These are phyloP conservation scores for Hypoxylon sp. DNA, from an alignment of 2,329 filamentous ascomycete species.

Conservation along the genomic window DNA sequence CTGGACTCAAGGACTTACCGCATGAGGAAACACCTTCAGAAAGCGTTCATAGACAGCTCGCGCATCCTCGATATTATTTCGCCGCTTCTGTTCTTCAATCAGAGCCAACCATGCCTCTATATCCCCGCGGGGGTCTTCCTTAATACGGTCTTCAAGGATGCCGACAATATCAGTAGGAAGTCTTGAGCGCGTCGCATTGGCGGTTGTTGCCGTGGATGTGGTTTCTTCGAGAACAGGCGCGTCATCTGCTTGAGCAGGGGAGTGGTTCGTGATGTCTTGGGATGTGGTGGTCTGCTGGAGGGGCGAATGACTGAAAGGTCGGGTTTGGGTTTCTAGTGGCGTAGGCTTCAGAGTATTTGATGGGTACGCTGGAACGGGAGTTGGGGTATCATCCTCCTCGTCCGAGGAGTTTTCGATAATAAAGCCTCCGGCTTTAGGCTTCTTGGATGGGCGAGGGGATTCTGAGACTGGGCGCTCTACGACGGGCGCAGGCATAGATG, in stretches of 20 bases:
- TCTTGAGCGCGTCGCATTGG: slow-evolving; percentile 49
- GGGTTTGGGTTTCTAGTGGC: slow-evolving; percentile 46
- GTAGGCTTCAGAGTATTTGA: slow-evolving; percentile 46
- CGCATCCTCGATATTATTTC: slow-evolving; percentile 85
- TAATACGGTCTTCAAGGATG: slow-evolving; percentile 89
- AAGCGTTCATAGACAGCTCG: slow-evolving; percentile 88
- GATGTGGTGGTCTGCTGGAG: slow-evolving; percentile 47
- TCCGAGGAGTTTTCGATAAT: slow-evolving; percentile 71
- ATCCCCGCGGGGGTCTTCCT: slow-evolving; percentile 92
- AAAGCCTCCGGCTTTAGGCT: slow-evolving; percentile 74
- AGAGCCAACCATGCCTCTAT: slow-evolving; percentile 91
- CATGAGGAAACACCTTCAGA: slow-evolving; percentile 87
- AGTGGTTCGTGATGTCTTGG: slow-evolving; percentile 33
- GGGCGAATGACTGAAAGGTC: slow-evolving; percentile 46
- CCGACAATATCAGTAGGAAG: slow-evolving; percentile 79
- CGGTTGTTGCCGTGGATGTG: slow-evolving; percentile 26
- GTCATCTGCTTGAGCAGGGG: slow-evolving; percentile 40
- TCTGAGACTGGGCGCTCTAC: slow-evolving; percentile 54
- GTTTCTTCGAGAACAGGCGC: slow-evolving; percentile 21
- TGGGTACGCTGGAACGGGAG: slow-evolving; percentile 25
- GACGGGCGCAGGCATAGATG: slow-evolving; percentile 48
- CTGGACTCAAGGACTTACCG: slow-evolving; percentile 74
- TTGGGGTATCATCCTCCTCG: slow-evolving; percentile 62
- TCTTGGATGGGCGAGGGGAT: slow-evolving; percentile 62
- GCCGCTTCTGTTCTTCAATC: slow-evolving; percentile 86